Percentiles rank a stretch among this genome's conserved stretches.
Evolutionary conservation across 257 asterid species (phyloP).

Genomic region (Solanum appendiculatum): DNA sequence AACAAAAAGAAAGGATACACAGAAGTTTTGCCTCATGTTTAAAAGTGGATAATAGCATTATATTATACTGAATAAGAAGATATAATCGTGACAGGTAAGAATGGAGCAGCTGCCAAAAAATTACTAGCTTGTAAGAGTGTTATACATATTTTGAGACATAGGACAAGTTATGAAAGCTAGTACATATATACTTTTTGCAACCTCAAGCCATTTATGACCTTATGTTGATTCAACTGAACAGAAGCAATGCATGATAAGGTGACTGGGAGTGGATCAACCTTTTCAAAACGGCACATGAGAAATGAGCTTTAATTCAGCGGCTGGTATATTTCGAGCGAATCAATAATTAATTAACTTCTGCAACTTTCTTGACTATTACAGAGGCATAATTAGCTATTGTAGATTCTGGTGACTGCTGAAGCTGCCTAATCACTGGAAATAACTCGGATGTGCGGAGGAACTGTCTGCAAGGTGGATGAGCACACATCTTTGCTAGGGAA

Average conservation of each 20-base stretch:
- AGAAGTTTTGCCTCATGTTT: not conserved
- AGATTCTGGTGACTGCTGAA: slow-evolving; percentile 80
- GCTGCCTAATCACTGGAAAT: slow-evolving; percentile 64
- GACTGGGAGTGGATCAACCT: not conserved
- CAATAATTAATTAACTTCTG: slow-evolving; percentile 22
- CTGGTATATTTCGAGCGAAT: not conserved
- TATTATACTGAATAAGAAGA: not conserved
- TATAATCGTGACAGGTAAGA: not conserved
- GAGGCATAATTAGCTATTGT: slow-evolving; percentile 85
- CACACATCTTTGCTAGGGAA: slow-evolving; percentile 90
- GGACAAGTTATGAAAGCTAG: not conserved
- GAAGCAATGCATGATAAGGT: not conserved
- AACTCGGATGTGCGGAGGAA: slow-evolving; percentile 68
- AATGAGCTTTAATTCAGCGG: not conserved
- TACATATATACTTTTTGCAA: not conserved
- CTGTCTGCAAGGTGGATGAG: slow-evolving; percentile 76
- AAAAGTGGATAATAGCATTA: not conserved
- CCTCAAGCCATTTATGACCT: not conserved
- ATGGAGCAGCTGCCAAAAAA: not conserved
- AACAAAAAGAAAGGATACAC: not conserved
- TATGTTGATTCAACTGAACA: not conserved
- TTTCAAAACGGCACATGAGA: not conserved
- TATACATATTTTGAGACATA: not conserved
- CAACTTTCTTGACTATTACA: slow-evolving; percentile 49
- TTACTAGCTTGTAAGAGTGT: not conserved